Evolutionary conservation across 768 basidiomycete species (phyloP), one percentile per base, ranked within the genome.

Genomic region (Amanita molliuscula): DNA sequence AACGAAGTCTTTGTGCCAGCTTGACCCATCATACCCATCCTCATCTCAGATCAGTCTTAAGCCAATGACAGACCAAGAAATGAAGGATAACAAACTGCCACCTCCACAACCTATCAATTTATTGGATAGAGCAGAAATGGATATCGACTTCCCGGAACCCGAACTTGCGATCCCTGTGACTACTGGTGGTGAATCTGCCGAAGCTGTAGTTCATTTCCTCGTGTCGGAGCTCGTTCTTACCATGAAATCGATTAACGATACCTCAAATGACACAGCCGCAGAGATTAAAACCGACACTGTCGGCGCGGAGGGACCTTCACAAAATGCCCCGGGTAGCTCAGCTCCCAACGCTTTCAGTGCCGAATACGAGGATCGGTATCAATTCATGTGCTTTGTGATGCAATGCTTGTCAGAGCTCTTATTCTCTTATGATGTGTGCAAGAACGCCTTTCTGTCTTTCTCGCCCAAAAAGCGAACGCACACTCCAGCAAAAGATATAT

Each of bases 361-460:
- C 31, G 61, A 65, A 10, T 49, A 61, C 21, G 64, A 67, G 40
- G 71, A 73, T 54, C 69, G 66, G 26, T 65, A 71, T 67, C 65
- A 75, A 50, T 88, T 87, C 58, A 71, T 77, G 13, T 87, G 83
- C 59, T 91, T 94, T 74, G 67, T 91, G 54, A 90, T 94, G 85
- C 88, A 93, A 61, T 86, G 82, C 56, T 71, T 97, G 41, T 89
- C 92, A 2, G 96, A 99, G 66, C 70, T 98, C 8, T 67, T 96
- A 10, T 90, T 95, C 53, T 97, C 92, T 10, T 99, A 98, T 58
- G 85, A 92, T 56, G 65, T 81, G 5, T 94, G 91, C 79, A 99
- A 98, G 65, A 62, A 82, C 21, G 82, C 86, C 4, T 91, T 99
- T 65, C 63, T 96, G 47, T 84, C 88, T 0, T 91, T 79, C 58